Conservation (phyloP, 2,329 filamentous ascomycete species). For the Aureobasidium sp. region DNA sequence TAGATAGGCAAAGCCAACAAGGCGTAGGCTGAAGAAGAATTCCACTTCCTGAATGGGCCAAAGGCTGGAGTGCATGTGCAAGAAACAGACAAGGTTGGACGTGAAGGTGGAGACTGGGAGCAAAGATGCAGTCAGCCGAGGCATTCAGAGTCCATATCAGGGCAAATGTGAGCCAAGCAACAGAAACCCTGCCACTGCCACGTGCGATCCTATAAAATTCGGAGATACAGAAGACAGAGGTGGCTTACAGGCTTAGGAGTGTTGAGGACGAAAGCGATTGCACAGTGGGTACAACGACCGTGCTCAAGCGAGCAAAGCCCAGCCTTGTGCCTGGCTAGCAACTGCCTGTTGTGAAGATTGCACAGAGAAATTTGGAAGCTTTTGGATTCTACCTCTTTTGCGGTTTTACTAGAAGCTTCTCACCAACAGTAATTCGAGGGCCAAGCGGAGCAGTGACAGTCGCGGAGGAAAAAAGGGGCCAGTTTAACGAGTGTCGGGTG, state of each 20-base stretch:
- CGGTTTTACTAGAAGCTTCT: constrained; percentile 6
- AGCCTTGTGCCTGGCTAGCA: constrained; percentile 9
- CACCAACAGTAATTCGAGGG: background rate
- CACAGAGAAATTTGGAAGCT: constrained; percentile 7
- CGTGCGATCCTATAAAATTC: constrained; percentile 1
- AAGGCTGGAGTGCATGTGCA: background rate
- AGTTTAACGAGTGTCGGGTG: background rate
- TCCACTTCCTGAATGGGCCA: background rate
- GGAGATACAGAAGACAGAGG: background rate
- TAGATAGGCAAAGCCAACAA: background rate
- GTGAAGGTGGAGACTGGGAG: background rate
- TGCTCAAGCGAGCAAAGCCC: constrained; percentile 3
- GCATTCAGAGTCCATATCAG: background rate
- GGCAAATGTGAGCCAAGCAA: background rate
- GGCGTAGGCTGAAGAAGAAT: background rate
- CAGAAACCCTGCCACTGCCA: background rate
- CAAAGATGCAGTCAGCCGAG: background rate
- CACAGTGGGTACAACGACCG: constrained; percentile 4
- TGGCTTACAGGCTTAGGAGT: background rate
- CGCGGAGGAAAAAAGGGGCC: background rate
- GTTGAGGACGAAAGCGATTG: background rate
- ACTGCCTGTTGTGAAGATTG: background rate
- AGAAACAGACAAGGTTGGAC: background rate
- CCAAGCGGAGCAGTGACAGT: background rate
- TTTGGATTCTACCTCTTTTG: constrained; percentile 7